phyloP scores from a whole-genome alignment of 1,284 basidiomycete species.

The Puccinia polysora region DNA sequence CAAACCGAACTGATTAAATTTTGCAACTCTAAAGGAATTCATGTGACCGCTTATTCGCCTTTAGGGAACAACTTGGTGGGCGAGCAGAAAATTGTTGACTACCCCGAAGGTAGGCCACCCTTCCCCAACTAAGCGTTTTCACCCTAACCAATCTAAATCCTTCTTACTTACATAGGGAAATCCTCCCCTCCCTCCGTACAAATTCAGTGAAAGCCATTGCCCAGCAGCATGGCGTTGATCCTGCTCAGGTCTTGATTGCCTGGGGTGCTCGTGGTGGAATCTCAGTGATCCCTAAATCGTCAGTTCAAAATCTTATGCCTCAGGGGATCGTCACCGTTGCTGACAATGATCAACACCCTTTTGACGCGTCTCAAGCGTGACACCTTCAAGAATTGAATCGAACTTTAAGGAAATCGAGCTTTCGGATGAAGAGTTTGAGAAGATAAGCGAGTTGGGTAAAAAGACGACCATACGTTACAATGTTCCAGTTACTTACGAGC shows the following conservation, averaged over 20 bases:
- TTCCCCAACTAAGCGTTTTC: neutral
- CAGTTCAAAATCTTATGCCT: neutral
- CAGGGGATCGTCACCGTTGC: neutral
- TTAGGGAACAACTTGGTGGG: slow-evolving; percentile 53
- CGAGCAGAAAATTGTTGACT: slow-evolving; percentile 39
- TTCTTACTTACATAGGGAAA: too few relatives aligned
- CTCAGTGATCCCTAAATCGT: slow-evolving; percentile 51
- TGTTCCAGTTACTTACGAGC: slow-evolving; percentile 38
- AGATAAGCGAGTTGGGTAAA: slow-evolving; percentile 16
- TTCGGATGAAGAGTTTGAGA: slow-evolving; percentile 50
- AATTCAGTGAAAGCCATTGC: slow-evolving; percentile 49
- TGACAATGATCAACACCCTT: neutral
- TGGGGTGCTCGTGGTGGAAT: slow-evolving; percentile 49
- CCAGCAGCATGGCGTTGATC: slow-evolving; percentile 50
- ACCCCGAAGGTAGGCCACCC: slow-evolving; percentile 31
- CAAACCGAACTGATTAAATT: slow-evolving; percentile 40
- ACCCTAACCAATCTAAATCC: neutral
- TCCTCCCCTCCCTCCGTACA: neutral
- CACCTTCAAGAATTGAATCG: slow-evolving; percentile 50
- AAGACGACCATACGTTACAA: slow-evolving; percentile 35
- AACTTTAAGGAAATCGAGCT: slow-evolving; percentile 52
- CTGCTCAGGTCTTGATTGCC: slow-evolving; percentile 52
- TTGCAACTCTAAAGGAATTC: slow-evolving; percentile 45
- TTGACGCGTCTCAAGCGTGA: slow-evolving; percentile 46
- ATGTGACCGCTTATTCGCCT: slow-evolving; percentile 55